These are phyloP conservation scores for Hawksworthiomyces lignivorus DNA, from an alignment of 2,329 filamentous ascomycete species.

Conservation along the genomic window DNA sequence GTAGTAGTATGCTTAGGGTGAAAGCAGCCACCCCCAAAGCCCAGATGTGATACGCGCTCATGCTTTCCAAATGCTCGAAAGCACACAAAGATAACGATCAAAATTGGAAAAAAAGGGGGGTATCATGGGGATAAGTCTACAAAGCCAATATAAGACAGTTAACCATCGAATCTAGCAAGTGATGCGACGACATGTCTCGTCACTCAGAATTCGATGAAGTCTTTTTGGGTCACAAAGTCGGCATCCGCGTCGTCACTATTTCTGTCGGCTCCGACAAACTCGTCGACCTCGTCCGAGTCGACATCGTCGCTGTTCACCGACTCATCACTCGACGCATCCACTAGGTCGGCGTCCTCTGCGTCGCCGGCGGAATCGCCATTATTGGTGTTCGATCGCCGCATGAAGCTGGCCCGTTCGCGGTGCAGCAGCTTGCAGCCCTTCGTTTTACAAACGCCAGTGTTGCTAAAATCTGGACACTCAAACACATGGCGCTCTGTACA, in stretches of 20 bases:
- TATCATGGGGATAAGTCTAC: too few species aligned
- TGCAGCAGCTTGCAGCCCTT: conserved; percentile 80
- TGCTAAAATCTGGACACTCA: conserved; percentile 94
- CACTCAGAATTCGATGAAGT: conserved; percentile 47
- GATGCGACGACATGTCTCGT: too few species aligned
- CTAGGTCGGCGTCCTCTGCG: conserved; percentile 45
- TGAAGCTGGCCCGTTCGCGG: conserved; percentile 74
- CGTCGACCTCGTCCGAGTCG: conserved; percentile 67
- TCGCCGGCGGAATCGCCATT: conserved; percentile 28
- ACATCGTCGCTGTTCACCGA: conserved; percentile 70
- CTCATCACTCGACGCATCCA: conserved; percentile 72
- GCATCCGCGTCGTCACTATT: conserved; percentile 40
- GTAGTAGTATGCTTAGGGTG: too few species aligned
- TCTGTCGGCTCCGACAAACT: conserved; percentile 52
- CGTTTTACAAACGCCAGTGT: conserved; percentile 74
- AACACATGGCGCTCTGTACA: conserved; percentile 81
- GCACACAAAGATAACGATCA: too few species aligned
- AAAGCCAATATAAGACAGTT: too few species aligned
- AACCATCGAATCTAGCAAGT: too few species aligned
- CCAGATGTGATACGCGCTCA: too few species aligned
- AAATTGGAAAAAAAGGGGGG: too few species aligned
- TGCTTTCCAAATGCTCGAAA: too few species aligned
- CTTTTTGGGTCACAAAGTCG: conserved; percentile 50
- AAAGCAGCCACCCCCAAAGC: too few species aligned
- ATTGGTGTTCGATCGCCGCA: conserved; percentile 65